phyloP scores from a whole-genome alignment of 2,329 filamentous ascomycete genomes.

The Dothideomycetes sp. region DNA sequence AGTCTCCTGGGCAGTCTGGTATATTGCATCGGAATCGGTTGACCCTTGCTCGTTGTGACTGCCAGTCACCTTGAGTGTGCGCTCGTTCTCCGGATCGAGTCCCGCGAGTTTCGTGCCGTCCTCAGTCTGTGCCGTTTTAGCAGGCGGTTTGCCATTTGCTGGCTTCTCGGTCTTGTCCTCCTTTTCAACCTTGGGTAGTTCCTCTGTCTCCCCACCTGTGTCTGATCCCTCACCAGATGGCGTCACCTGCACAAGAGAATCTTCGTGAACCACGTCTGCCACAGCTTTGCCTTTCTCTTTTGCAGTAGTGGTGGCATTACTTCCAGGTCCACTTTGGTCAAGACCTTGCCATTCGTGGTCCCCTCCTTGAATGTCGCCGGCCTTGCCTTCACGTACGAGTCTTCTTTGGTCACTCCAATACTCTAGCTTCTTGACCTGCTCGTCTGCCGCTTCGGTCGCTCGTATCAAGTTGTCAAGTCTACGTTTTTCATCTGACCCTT shows the following conservation, averaged over 20 bases:
- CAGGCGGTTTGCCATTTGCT: too few species aligned
- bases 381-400: slow-evolving; percentile 26
- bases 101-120: too few species aligned
- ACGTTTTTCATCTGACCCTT: slow-evolving; percentile 35
- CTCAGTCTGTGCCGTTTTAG: too few species aligned
- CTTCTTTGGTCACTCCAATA: slow-evolving; percentile 68
- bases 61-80: neutral
- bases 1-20: neutral
- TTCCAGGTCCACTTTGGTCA: slow-evolving; percentile 23
- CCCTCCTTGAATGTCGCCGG: slow-evolving; percentile 22
- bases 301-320: slow-evolving; percentile 7
- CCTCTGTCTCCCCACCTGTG: neutral
- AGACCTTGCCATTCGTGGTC: slow-evolving; percentile 25
- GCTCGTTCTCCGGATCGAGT: too few species aligned
- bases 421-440: slow-evolving; percentile 68
- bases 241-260: too few species aligned
- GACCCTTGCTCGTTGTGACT: neutral
- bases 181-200: neutral
- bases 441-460: slow-evolving; percentile 65
- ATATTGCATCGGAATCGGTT: neutral
- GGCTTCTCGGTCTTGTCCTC: neutral
- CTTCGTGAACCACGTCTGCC: neutral
- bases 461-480: slow-evolving; percentile 59
- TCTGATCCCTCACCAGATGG: neutral
- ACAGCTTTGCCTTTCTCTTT: slow-evolving; percentile 13